Base-by-base conservation (phyloP, 169 alveolate species). In the Plasmodium blacklocki region DNA sequence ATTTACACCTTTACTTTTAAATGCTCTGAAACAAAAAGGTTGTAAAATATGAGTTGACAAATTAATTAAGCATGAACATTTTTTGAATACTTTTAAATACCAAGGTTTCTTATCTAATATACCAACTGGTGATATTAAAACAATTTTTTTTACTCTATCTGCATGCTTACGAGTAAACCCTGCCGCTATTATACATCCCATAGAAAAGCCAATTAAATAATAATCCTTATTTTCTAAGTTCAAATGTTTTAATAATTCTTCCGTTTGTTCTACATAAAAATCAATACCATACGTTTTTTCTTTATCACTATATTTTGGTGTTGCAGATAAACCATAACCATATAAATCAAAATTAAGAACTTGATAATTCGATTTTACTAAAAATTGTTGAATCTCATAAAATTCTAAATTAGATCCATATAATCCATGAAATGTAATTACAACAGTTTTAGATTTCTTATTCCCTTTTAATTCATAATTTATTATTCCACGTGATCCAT, bases 111-210 rank as follows among this genome's bases (percentile, higher is more conserved):
- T 67, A 26, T 93, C 93, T 29, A 94, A 91, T 18, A 91, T 50
- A n/a, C 96, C 96, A 19, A 95, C 93, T 6, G 96, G 96, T 18
- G 96, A 94, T 56, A 94, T 80, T 66, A 94, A 75, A 39, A 94
- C 73, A 14, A 94, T 43, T 59, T 90, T 83, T 73, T 94, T 95
- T 19, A 94, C 96, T 52, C 59, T 86, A 0, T 94, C 91, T 21
- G 94, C 94, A 72, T 94, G 88, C 26, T 89, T 75, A 52, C 91
- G 90, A 47, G 96, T 93, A 74, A 78, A 94, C 3, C 93, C 71
- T 8, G 94, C 94, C 5, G 96, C 96, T 18, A 94, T 47, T 74
- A 94, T 88, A 19, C 93, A 88, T 8, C 93, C 96, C 96, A 94
- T 94, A 14, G 96, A 94, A 54, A 94, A 91, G 12, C 96, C 96